A percentile compares a stretch with the other conserved stretches of the same genome.
These are phyloP conservation scores for Cytospora schulzeri DNA, from an alignment of 2,329 filamentous ascomycete species.

Conservation along the genomic window DNA sequence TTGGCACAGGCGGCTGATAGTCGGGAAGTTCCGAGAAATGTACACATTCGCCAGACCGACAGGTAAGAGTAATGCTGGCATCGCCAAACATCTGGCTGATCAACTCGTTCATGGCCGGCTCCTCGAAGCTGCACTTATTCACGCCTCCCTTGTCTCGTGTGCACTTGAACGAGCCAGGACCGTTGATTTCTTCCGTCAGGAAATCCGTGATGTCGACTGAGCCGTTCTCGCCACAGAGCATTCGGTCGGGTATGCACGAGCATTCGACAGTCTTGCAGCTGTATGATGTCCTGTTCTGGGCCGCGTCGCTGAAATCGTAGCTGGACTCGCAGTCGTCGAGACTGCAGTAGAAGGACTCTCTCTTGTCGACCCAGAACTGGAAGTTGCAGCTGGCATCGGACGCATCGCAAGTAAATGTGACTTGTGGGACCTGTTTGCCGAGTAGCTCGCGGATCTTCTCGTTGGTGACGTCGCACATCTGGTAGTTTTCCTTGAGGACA, in stretches of 20 bases:
- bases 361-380: conserved; percentile 95
- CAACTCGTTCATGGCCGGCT: conserved; percentile 89
- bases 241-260: conserved; percentile 84
- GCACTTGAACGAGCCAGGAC: conserved; percentile 83
- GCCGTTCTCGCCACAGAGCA: conserved; percentile 89
- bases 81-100: conserved; percentile 91
- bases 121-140: conserved; percentile 78
- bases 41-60: conserved; percentile 86
- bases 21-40: conserved; percentile 92
- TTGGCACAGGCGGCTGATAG: conserved; percentile 84
- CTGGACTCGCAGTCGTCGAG: conserved; percentile 78
- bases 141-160: conserved; percentile 63
- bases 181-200: conserved; percentile 77
- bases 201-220: conserved; percentile 94
- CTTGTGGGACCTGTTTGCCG: conserved; percentile 82
- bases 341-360: conserved; percentile 95
- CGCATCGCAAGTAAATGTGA: conserved; percentile 88
- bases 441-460: conserved; percentile 87
- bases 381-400: conserved; percentile 83
- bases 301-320: conserved; percentile 63
- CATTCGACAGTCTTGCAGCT: conserved; percentile 83
- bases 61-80: conserved; percentile 80
- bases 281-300: conserved; percentile 81
- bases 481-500: conserved; percentile 91
- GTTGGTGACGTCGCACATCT: conserved; percentile 98